Evolutionary conservation across 1,284 basidiomycete genomes (phyloP).

Genomic region (Cryptococcus sp.): DNA sequence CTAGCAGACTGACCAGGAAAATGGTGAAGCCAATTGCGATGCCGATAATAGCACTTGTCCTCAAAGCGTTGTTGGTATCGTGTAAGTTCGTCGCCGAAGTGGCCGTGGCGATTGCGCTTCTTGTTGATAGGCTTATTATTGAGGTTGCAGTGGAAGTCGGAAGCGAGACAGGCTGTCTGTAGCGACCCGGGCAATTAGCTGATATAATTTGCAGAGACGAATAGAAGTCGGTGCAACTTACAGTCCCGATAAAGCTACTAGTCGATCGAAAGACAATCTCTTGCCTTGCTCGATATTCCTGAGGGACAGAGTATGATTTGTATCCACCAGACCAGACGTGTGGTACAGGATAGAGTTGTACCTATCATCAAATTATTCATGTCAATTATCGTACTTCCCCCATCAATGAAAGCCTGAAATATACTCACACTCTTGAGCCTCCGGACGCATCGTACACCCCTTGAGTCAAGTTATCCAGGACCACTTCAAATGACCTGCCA

Average conservation of each 20-base stretch:
- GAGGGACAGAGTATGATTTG: slow-evolving; percentile 28
- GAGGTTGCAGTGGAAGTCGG: neutral
- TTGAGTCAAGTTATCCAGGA: slow-evolving; percentile 29
- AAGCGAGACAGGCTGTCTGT: too few species aligned
- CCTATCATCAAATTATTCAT: slow-evolving; percentile 1
- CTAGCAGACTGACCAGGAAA: neutral
- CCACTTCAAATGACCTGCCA: slow-evolving; percentile 30
- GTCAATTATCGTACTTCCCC: neutral
- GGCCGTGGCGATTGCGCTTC: neutral
- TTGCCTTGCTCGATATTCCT: slow-evolving; percentile 25
- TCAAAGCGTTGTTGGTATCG: neutral
- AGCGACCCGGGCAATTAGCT: too few species aligned
- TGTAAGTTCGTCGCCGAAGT: neutral
- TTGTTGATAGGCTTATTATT: too few species aligned
- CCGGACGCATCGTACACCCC: slow-evolving; percentile 31
- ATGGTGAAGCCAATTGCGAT: slow-evolving; percentile 5
- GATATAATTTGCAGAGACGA: too few species aligned
- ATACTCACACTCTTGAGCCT: slow-evolving; percentile 24
- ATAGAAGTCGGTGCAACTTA: slow-evolving; percentile 12
- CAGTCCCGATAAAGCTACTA: slow-evolving; percentile 26
- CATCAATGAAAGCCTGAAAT: neutral
- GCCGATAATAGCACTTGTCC: slow-evolving; percentile 12
- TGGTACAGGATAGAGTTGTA: slow-evolving; percentile 39
- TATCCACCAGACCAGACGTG: slow-evolving; percentile 23
- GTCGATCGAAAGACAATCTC: slow-evolving; percentile 35